These are phyloP conservation scores for Ceratocystis cacaofunesta DNA, from an alignment of 2,329 filamentous ascomycete genomes.

Conservation along the genomic window DNA sequence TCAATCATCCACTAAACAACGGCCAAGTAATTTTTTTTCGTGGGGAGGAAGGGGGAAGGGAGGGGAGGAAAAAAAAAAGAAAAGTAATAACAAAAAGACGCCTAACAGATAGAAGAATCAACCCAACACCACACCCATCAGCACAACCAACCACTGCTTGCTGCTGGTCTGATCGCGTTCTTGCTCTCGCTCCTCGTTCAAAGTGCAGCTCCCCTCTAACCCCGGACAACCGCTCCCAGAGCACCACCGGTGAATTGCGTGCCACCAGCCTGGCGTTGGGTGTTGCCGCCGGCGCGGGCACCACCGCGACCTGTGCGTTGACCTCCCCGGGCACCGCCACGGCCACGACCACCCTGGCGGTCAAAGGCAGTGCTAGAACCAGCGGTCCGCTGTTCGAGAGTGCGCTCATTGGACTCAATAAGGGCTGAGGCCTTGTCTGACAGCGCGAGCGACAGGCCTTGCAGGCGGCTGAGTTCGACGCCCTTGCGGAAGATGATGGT, in stretches of 20 bases:
- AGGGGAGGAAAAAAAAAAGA: background rate
- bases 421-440: slow-evolving; percentile 92
- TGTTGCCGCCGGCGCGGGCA: slow-evolving; percentile 40
- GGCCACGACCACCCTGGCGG: slow-evolving; percentile 67
- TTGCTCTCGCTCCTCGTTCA: background rate
- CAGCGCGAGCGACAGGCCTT: slow-evolving; percentile 84
- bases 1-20: too few relatives aligned
- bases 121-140: slow-evolving; percentile 1
- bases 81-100: slow-evolving; percentile 9
- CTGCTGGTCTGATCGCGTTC: background rate
- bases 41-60: background rate
- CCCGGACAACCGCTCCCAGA: slow-evolving; percentile 52
- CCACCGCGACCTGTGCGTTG: slow-evolving; percentile 34
- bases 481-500: slow-evolving; percentile 99
- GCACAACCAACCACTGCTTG: background rate
- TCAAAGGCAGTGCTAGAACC: slow-evolving; percentile 93
- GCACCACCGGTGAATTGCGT: slow-evolving; percentile 73
- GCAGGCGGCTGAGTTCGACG: slow-evolving; percentile 88
- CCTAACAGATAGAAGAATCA: slow-evolving; percentile 8
- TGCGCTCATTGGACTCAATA: slow-evolving; percentile 95
- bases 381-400: slow-evolving; percentile 90
- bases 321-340: slow-evolving; percentile 54
- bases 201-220: slow-evolving; percentile 20
- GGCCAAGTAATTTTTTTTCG: background rate
- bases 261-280: slow-evolving; percentile 53